A percentile compares a stretch with the other conserved stretches of the same genome.
phyloP scores from a whole-genome alignment of 2,329 filamentous ascomycete species.

The Trichoderma sp. region DNA sequence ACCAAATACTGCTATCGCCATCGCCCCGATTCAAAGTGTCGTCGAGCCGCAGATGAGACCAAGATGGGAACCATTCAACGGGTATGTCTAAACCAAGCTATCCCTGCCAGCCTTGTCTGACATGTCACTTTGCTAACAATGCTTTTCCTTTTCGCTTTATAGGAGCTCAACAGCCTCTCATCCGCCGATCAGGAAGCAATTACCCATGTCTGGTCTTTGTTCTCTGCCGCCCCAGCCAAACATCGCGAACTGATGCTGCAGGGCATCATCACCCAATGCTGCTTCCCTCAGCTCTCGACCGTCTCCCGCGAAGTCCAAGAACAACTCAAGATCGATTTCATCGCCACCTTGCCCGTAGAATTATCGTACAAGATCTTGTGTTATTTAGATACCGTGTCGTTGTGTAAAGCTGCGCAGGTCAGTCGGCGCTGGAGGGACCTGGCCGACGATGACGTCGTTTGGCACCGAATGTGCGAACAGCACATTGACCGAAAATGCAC shows the following conservation, averaged over 20 bases:
- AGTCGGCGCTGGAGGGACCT: slow-evolving; percentile 83
- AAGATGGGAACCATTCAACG: slow-evolving; percentile 95
- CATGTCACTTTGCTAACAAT: slow-evolving; percentile 7
- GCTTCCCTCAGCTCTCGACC: slow-evolving; percentile 93
- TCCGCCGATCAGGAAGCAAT: slow-evolving; percentile 91
- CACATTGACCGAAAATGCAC: slow-evolving; percentile 93
- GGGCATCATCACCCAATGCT: slow-evolving; percentile 94
- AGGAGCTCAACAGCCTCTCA: slow-evolving; percentile 82
- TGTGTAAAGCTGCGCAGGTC: slow-evolving; percentile 95
- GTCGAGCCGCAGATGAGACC: slow-evolving; percentile 87
- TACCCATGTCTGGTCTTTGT: slow-evolving; percentile 95
- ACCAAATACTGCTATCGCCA: slow-evolving; percentile 97
- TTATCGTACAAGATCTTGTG: slow-evolving; percentile 91
- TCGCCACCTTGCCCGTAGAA: slow-evolving; percentile 84
- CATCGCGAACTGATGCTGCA: slow-evolving; percentile 96
- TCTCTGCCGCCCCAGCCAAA: slow-evolving; percentile 91
- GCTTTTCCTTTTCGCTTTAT: not conserved
- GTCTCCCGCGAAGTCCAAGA: slow-evolving; percentile 89
- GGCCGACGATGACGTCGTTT: slow-evolving; percentile 96
- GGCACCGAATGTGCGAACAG: slow-evolving; percentile 97
- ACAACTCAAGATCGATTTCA: slow-evolving; percentile 95
- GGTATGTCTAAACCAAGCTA: slow-evolving; percentile 50
- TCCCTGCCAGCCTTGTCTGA: not conserved
- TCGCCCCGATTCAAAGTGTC: slow-evolving; percentile 89
- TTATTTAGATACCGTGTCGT: slow-evolving; percentile 87